phyloP scores from a whole-genome alignment of 768 basidiomycete species.

The Lactarius indigo region DNA sequence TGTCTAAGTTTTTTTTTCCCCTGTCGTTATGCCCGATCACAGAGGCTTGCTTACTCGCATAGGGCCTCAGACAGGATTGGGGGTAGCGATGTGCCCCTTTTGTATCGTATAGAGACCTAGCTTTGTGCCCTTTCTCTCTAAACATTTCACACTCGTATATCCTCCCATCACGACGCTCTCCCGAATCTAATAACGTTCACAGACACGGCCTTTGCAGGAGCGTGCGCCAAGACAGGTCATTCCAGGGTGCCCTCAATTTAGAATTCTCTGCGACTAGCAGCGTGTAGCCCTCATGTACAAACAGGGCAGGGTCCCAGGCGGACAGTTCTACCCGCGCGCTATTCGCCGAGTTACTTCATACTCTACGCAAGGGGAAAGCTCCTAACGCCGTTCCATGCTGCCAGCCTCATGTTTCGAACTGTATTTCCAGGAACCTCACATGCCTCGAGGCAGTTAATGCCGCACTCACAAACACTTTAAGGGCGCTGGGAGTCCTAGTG shows the following conservation, averaged over 20 bases:
- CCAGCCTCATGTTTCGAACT: constrained; percentile 83
- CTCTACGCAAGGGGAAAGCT: constrained; percentile 77
- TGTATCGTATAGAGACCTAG: no score
- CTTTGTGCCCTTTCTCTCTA: no score
- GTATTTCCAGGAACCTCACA: constrained; percentile 68
- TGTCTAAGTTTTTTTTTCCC: no score
- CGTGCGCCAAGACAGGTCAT: constrained; percentile 93
- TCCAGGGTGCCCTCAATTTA: constrained; percentile 51
- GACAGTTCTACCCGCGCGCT: constrained; percentile 62
- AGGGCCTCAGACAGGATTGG: no score
- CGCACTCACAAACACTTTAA: constrained; percentile 43
- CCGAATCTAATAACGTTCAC: constrained; percentile 68
- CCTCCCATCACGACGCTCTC: constrained; percentile 58
- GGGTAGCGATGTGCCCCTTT: no score
- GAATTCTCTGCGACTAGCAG: constrained; percentile 31
- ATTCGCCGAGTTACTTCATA: constrained; percentile 69
- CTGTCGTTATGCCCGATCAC: no score
- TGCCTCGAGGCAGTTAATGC: constrained; percentile 64
- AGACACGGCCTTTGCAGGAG: constrained; percentile 86
- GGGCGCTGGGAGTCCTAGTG: no score
- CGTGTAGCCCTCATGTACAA: not conserved
- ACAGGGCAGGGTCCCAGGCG: constrained; percentile 53
- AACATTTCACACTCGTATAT: no score
- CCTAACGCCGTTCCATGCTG: constrained; percentile 84
- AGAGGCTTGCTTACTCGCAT: no score